phyloP scores from a whole-genome alignment of 345 rosid species.

The Pelargonium nanum region DNA sequence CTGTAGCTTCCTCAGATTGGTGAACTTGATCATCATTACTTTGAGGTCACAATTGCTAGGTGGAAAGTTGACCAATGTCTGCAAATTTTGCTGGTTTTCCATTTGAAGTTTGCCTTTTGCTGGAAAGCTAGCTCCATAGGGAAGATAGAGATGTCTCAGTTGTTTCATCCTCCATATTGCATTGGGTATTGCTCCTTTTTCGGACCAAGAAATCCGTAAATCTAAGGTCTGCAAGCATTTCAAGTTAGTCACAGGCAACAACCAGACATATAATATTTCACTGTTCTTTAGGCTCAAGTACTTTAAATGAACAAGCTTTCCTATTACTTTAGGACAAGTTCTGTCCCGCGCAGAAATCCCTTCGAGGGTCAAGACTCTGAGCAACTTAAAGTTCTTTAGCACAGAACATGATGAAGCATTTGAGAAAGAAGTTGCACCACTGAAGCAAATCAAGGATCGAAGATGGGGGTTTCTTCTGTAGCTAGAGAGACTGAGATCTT shows the following conservation, averaged over 20 bases:
- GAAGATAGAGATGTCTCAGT: conserved; percentile 20
- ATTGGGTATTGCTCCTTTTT: not conserved
- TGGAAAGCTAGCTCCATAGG: not conserved
- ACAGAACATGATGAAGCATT: not conserved
- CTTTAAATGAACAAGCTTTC: conserved; percentile 25
- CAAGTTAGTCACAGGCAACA: conserved; percentile 17
- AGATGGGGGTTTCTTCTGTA: conserved; percentile 12
- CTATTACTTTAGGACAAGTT: conserved; percentile 11
- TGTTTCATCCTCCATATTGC: conserved; percentile 17
- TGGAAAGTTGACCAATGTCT: conserved; percentile 15
- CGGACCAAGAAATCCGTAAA: not conserved
- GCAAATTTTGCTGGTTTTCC: conserved; percentile 7
- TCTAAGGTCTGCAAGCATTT: conserved; percentile 19
- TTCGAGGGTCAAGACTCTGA: conserved; percentile 25
- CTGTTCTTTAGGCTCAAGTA: conserved; percentile 10
- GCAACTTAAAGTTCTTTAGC: conserved; percentile 4
- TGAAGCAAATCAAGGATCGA: conserved; percentile 17
- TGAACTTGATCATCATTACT: not conserved
- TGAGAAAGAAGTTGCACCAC: not conserved
- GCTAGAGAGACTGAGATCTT: not conserved
- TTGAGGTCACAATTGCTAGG: conserved; percentile 1
- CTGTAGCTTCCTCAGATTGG: conserved; percentile 8
- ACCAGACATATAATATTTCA: not conserved
- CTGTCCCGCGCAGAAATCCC: not conserved
- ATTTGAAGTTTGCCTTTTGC: conserved; percentile 4